These are phyloP conservation scores for Ceratocystis colombiana DNA, from an alignment of 2,329 filamentous ascomycete genomes.

Conservation along the genomic window DNA sequence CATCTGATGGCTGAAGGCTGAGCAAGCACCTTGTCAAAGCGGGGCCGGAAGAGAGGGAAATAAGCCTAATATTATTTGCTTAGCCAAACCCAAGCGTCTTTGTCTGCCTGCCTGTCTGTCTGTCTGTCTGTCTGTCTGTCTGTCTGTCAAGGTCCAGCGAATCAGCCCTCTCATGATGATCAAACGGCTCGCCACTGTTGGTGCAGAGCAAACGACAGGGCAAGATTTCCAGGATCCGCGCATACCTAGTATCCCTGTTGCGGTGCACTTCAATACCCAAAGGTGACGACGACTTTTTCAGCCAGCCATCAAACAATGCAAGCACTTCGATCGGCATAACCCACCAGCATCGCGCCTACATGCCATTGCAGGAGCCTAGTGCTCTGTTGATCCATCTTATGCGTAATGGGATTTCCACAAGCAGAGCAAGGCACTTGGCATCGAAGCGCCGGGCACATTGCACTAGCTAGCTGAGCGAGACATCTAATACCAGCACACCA, in stretches of 20 bases:
- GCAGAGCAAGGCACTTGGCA: too few relatives aligned
- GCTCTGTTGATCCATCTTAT: too few relatives aligned
- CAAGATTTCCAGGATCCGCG: neutral
- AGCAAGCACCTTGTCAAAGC: neutral
- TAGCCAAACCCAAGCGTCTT: neutral
- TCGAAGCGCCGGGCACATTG: too few relatives aligned
- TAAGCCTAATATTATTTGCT: neutral
- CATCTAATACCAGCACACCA: too few relatives aligned
- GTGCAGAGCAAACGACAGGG: neutral
- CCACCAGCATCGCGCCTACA: too few relatives aligned
- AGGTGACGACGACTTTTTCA: slow-evolving; percentile 10
- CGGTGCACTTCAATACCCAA: neutral
- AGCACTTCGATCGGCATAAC: neutral
- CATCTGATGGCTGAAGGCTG: neutral
- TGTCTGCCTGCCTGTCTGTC: neutral
- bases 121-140: neutral
- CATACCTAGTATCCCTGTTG: neutral
- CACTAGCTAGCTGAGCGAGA: too few relatives aligned
- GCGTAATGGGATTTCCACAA: too few relatives aligned
- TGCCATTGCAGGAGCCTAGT: too few relatives aligned
- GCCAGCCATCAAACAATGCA: neutral
- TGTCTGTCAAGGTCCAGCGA: neutral
- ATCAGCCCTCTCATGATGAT: neutral
- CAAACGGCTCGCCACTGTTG: neutral
- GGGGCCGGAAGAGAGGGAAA: neutral